These are phyloP conservation scores for Colletotrichum sp. DNA, from an alignment of 2,329 filamentous ascomycete genomes.

Conservation along the genomic window DNA sequence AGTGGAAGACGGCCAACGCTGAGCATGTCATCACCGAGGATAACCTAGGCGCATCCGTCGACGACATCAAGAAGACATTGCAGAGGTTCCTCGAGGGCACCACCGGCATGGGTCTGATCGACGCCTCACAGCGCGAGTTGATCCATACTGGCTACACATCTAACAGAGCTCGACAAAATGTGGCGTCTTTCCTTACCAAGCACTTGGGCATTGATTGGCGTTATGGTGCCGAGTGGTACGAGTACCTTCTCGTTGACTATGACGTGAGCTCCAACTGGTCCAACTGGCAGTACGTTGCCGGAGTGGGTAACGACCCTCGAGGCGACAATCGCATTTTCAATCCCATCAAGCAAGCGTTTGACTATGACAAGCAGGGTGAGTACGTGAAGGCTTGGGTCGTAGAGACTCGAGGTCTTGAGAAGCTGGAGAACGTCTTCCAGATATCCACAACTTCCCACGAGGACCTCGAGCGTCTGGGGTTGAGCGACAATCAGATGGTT, in stretches of 20 bases:
- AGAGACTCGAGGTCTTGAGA: constrained; percentile 63
- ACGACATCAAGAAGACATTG: constrained; percentile 53
- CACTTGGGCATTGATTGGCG: constrained; percentile 81
- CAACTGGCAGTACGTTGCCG: constrained; percentile 83
- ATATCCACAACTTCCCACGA: constrained; percentile 67
- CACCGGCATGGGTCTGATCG: constrained; percentile 79
- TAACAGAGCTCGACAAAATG: constrained; percentile 78
- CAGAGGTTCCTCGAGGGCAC: constrained; percentile 68
- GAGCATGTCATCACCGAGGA: constrained; percentile 43
- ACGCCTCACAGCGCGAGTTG: constrained; percentile 78
- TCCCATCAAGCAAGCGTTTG: constrained; percentile 79
- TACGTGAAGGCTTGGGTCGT: constrained; percentile 79
- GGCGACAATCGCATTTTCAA: constrained; percentile 79
- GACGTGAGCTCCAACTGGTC: constrained; percentile 80
- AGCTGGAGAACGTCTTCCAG: constrained; percentile 69
- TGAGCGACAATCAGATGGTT: constrained; percentile 67
- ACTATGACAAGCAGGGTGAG: constrained; percentile 73
- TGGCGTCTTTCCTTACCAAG: constrained; percentile 75
- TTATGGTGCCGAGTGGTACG: constrained; percentile 83
- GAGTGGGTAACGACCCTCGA: constrained; percentile 80
- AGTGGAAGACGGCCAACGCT: constrained; percentile 53
- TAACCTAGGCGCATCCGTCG: constrained; percentile 19
- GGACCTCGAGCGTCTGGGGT: constrained; percentile 60
- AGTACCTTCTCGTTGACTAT: constrained; percentile 76
- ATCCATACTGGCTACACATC: constrained; percentile 79